Evolutionary conservation across 371 early-diverging fungal genomes (phyloP).

Genomic region (Capillidium heterosporum): DNA sequence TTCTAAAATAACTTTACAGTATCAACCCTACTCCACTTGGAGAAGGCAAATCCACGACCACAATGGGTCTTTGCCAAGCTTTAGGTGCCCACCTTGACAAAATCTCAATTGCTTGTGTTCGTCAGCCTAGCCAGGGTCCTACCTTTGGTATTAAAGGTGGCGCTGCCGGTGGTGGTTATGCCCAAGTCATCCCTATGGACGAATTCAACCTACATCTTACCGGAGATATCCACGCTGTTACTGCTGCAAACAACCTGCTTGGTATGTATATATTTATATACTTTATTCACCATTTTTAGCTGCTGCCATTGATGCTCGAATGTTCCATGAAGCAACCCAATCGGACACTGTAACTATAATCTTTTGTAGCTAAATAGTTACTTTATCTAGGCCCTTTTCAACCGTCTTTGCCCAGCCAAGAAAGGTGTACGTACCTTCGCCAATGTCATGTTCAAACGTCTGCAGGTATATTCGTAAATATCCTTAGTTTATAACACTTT

Average conservation of each 20-base stretch:
- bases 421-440: conserved; percentile 68
- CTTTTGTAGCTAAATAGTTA: neutral
- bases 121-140: conserved; percentile 94
- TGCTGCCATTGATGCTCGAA: conserved; percentile 93
- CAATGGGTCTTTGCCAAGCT: conserved; percentile 85
- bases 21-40: conserved; percentile 96
- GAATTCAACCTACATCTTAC: conserved; percentile 95
- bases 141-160: conserved; percentile 98
- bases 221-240: conserved; percentile 93
- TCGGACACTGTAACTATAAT: conserved; percentile 21
- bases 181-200: conserved; percentile 97
- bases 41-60: conserved; percentile 94
- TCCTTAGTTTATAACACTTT: conserved; percentile 3
- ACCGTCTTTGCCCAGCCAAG: conserved; percentile 71
- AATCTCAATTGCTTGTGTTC: conserved; percentile 82
- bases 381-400: conserved; percentile 41
- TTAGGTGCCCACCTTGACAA: conserved; percentile 79
- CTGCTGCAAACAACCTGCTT: conserved; percentile 84
- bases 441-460: conserved; percentile 65
- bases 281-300: conserved; percentile 20
- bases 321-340: conserved; percentile 91
- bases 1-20: conserved; percentile 13
- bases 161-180: conserved; percentile 94
- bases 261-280: no score
- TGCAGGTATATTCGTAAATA: conserved; percentile 11